These are phyloP conservation scores for Rhodotorula sp. DNA, from an alignment of 1,284 basidiomycete genomes.

Conservation along the genomic window DNA sequence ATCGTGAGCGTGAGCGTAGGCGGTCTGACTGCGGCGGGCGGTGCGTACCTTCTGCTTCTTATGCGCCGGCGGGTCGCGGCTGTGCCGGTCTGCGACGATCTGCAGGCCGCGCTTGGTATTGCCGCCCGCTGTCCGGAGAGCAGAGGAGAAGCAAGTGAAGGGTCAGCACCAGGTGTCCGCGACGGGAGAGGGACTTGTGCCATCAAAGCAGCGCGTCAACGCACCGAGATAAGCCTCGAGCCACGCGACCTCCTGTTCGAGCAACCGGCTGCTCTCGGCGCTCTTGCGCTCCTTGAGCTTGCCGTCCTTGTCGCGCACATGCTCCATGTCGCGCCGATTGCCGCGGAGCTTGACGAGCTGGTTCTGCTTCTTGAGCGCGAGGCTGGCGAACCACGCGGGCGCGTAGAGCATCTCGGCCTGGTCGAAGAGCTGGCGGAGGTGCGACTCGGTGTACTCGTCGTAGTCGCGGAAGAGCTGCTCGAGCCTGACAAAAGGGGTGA, in stretches of 20 bases:
- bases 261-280: neutral
- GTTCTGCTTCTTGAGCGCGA: neutral
- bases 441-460: neutral
- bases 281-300: neutral
- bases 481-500: neutral
- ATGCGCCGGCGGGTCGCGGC: no score
- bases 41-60: neutral
- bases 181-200: no score
- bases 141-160: no score
- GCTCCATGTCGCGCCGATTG: conserved; percentile 2
- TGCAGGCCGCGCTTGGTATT: no score
- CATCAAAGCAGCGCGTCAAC: neutral
- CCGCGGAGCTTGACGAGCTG: conserved; percentile 7
- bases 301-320: neutral
- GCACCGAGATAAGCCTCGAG: neutral
- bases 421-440: conserved; percentile 5
- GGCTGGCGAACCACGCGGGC: conserved; percentile 9
- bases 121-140: no score
- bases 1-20: neutral
- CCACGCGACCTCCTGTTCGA: conserved; percentile 4
- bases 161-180: neutral
- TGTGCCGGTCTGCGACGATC: no score
- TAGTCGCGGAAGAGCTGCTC: conserved; percentile 13
- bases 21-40: neutral
- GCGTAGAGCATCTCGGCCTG: neutral